phyloP scores from a whole-genome alignment of 495 filamentous ascomycete genomes.

The Choiromyces venosus region DNA sequence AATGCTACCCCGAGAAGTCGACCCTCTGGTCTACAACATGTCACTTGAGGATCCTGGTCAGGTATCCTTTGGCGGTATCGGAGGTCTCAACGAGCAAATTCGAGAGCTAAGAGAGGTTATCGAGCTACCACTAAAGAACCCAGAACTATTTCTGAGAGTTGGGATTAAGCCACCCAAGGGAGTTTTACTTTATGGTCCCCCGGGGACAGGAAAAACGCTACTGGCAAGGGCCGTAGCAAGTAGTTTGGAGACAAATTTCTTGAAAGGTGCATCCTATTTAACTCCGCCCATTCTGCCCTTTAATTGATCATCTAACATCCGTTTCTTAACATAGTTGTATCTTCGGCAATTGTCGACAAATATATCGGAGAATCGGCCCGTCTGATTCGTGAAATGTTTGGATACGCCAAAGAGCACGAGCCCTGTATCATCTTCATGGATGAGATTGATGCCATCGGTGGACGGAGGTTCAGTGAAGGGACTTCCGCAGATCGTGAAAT shows the following conservation, averaged over 20 bases:
- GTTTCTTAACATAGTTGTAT: constrained; percentile 65
- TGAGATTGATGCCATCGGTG: constrained; percentile 99
- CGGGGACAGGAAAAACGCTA: constrained; percentile 91
- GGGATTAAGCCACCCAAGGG: constrained; percentile 99
- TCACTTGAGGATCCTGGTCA: constrained; percentile 97
- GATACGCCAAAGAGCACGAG: constrained; percentile 98
- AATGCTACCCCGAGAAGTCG: constrained; percentile 97
- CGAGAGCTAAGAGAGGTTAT: constrained; percentile 97
- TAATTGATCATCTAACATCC: constrained; percentile 10
- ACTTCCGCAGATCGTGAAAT: constrained; percentile 98
- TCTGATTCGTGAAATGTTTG: constrained; percentile 98
- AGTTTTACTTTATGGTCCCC: constrained; percentile 93
- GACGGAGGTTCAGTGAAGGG: constrained; percentile 94
- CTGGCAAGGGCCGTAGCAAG: constrained; percentile 94
- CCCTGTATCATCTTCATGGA: constrained; percentile 99
- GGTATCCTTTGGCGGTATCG: constrained; percentile 97
- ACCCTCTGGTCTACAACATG: constrained; percentile 99
- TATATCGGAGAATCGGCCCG: constrained; percentile 98
- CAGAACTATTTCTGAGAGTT: constrained; percentile 91
- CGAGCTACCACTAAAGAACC: constrained; percentile 96
- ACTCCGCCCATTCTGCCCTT: constrained; percentile 1
- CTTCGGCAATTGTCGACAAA: constrained; percentile 99
- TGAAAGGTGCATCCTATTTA: constrained; percentile 64
- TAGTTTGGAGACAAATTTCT: constrained; percentile 94
- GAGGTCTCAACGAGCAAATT: constrained; percentile 98